phyloP scores from a whole-genome alignment of 805 yeast species.

The Candida xiaguanensis region DNA sequence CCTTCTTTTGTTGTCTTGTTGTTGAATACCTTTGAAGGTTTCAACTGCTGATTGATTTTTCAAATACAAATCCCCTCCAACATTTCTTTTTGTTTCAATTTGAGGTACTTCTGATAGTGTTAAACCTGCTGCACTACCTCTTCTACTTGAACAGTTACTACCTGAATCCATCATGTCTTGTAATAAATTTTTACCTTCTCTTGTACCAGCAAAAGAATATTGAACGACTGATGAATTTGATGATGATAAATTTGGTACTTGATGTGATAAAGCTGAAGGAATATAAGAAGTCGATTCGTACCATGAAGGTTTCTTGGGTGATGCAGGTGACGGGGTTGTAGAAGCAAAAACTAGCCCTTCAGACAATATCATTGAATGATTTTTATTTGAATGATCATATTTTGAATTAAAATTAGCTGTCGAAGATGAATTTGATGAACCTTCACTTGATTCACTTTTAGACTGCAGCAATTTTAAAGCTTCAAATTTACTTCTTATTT shows the following conservation, averaged over 20 bases:
- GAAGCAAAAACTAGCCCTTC: slow-evolving; percentile 18
- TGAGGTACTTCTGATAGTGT: slow-evolving; percentile 35
- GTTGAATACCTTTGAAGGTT: slow-evolving; percentile 41
- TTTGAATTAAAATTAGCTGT: slow-evolving; percentile 9
- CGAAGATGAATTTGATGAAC: slow-evolving; percentile 18
- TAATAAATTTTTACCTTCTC: slow-evolving; percentile 23
- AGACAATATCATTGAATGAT: slow-evolving; percentile 30
- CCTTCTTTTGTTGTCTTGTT: slow-evolving; percentile 37
- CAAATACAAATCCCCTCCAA: slow-evolving; percentile 42
- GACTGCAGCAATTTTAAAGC: slow-evolving; percentile 21
- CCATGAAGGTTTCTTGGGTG: neutral
- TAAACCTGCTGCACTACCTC: slow-evolving; percentile 26
- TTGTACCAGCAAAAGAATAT: slow-evolving; percentile 21
- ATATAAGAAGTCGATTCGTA: slow-evolving; percentile 16
- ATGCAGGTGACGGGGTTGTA: slow-evolving; percentile 12
- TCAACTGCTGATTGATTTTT: slow-evolving; percentile 40
- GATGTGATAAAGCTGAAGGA: slow-evolving; percentile 19
- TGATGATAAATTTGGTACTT: slow-evolving; percentile 10
- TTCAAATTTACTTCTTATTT: slow-evolving; percentile 18
- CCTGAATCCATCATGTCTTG: slow-evolving; percentile 34
- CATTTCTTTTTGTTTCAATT: slow-evolving; percentile 43
- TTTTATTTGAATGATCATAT: slow-evolving; percentile 6
- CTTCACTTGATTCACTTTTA: slow-evolving; percentile 29
- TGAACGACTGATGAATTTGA: slow-evolving; percentile 11
- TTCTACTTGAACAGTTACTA: slow-evolving; percentile 20